Conservation (phyloP, 495 filamentous ascomycete species). For the Podospora sp. region DNA sequence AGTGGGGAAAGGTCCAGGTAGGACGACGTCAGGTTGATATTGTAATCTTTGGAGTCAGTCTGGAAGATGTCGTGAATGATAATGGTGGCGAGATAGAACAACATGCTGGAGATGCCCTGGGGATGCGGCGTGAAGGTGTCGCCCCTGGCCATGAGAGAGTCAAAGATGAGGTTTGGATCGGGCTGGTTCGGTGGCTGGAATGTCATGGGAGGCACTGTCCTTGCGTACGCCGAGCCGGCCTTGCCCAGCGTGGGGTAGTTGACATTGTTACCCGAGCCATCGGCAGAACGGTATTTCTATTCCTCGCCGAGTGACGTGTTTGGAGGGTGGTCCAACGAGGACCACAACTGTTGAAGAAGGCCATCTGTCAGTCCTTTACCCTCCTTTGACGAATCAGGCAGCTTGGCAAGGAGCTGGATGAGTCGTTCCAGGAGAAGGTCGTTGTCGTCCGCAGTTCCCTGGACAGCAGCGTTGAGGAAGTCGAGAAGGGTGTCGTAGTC, state of each 20-base stretch:
- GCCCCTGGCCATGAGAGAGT: constrained; percentile 47
- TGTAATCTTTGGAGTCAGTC: constrained; percentile 39
- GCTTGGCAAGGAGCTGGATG: constrained; percentile 40
- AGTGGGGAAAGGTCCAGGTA: constrained; percentile 78
- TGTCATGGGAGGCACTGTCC: constrained; percentile 56
- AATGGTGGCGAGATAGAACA: constrained; percentile 82
- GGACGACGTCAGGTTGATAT: constrained; percentile 60
- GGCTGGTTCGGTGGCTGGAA: constrained; percentile 62
- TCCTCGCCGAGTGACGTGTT: constrained; percentile 49
- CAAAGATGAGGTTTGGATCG: constrained; percentile 72
- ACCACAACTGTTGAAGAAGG: constrained; percentile 61
- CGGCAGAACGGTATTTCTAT: constrained; percentile 61
- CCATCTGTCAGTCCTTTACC: constrained; percentile 36
- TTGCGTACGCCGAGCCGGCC: constrained; percentile 63
- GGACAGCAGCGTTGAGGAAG: constrained; percentile 36
- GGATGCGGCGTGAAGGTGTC: constrained; percentile 58
- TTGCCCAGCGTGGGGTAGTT: constrained; percentile 64
- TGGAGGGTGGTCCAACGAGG: constrained; percentile 67
- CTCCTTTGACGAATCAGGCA: constrained; percentile 35
- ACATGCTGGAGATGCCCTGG: constrained; percentile 73
- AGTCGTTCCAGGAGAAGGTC: constrained; percentile 47
- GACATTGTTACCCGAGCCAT: constrained; percentile 66
- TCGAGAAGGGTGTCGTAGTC: constrained; percentile 40
- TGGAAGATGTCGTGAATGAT: constrained; percentile 72
- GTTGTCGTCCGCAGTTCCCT: constrained; percentile 41